Conservation (phyloP, 495 filamentous ascomycete genomes). For the Xylaria palmicola region DNA sequence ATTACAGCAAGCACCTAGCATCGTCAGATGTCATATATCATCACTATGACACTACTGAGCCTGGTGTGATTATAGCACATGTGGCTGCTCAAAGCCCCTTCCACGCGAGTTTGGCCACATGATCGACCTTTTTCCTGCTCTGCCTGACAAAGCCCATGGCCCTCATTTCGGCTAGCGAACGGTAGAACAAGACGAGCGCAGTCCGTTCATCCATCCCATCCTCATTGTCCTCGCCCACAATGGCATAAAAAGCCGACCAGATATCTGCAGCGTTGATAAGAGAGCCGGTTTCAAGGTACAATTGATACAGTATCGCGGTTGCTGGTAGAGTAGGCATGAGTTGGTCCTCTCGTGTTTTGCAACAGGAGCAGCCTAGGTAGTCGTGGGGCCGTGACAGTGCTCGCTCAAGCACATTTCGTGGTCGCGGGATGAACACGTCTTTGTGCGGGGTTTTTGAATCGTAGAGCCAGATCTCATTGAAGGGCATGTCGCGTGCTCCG, state of each 20-base stretch:
- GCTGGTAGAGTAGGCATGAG: conserved; percentile 68
- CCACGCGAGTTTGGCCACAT: conserved; percentile 74
- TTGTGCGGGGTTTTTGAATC: conserved; percentile 76
- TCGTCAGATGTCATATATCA: not conserved
- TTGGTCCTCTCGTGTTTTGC: conserved; percentile 45
- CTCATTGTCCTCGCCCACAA: conserved; percentile 64
- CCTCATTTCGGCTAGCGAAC: conserved; percentile 77
- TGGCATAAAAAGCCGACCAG: conserved; percentile 80
- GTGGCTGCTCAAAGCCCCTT: conserved; percentile 25
- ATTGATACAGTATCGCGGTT: conserved; percentile 80
- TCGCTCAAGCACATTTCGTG: conserved; percentile 75
- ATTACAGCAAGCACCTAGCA: not conserved
- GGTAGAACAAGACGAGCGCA: conserved; percentile 74
- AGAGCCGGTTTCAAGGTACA: conserved; percentile 86
- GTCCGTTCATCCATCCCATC: conserved; percentile 47
- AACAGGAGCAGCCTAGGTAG: conserved; percentile 77
- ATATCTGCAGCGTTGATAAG: conserved; percentile 87
- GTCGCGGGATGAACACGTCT: conserved; percentile 78
- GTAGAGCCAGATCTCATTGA: conserved; percentile 82
- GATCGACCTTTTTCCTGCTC: conserved; percentile 88
- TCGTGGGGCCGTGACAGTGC: conserved; percentile 79
- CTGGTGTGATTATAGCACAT: not conserved
- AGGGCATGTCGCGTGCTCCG: conserved; percentile 61
- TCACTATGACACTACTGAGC: not conserved
- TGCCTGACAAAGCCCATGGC: conserved; percentile 82